phyloP scores from a whole-genome alignment of 441 rosid genomes.

The Eugenia klotzschiana region DNA sequence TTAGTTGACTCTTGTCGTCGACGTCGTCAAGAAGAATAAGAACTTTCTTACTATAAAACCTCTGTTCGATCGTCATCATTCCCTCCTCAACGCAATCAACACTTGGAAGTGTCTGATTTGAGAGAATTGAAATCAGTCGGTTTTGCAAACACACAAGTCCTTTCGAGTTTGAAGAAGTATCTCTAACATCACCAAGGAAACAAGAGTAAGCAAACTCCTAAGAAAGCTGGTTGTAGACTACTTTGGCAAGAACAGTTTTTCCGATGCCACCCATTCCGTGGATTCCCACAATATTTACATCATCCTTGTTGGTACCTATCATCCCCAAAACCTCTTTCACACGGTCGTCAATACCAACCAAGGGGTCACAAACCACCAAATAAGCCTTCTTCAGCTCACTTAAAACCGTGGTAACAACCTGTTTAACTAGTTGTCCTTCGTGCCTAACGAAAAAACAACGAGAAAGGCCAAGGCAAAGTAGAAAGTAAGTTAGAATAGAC shows the following conservation, averaged over 20 bases:
- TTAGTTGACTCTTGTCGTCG: not conserved
- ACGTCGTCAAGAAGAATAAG: not conserved
- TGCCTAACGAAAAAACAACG: not conserved
- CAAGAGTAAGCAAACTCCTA: not conserved
- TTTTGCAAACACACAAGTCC: not conserved
- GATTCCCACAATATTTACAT: not conserved
- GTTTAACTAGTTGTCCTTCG: not conserved
- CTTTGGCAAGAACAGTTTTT: not conserved
- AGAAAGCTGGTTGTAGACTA: not conserved
- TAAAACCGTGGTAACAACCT: not conserved
- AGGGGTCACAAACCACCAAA: not conserved
- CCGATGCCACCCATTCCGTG: not conserved
- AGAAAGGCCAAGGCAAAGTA: not conserved
- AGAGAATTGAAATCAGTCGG: not conserved
- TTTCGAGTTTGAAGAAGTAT: not conserved
- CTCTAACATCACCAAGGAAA: not conserved
- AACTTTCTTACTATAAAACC: not conserved
- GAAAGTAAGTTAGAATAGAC: not conserved
- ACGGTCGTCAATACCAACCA: not conserved
- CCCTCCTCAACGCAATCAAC: not conserved
- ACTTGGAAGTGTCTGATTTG: not conserved
- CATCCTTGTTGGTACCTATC: not conserved
- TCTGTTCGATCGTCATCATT: not conserved
- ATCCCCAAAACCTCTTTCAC: not conserved
- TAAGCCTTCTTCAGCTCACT: not conserved